These are phyloP conservation scores for Cladosporium sp. DNA, from an alignment of 2,329 filamentous ascomycete genomes.

Conservation along the genomic window DNA sequence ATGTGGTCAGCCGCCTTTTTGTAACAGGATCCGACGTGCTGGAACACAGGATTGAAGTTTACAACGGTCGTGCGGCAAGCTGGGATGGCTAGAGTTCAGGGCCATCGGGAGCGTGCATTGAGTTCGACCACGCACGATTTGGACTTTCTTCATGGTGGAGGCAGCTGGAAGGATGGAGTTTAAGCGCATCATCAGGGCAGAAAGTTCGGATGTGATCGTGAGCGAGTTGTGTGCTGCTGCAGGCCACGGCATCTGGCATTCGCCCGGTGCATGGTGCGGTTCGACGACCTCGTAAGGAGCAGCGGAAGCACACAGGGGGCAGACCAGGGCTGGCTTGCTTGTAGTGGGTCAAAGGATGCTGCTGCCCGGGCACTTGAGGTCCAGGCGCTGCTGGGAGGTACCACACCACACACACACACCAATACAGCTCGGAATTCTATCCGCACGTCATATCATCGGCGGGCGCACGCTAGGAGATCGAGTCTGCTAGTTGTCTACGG, in stretches of 20 bases:
- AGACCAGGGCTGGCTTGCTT: not conserved
- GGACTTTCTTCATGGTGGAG: conserved; percentile 6
- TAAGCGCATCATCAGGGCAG: not conserved
- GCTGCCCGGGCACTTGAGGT: conserved; percentile 9
- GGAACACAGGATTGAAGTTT: conserved; percentile 12
- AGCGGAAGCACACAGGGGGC: not conserved
- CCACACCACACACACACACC: not conserved
- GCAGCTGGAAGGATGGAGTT: not conserved
- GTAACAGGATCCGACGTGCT: conserved; percentile 8
- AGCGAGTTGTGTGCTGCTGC: not conserved
- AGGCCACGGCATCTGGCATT: not conserved
- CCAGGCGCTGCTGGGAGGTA: not conserved
- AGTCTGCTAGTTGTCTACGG: not conserved
- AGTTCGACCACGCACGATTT: conserved; percentile 10
- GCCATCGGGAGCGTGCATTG: conserved; percentile 12
- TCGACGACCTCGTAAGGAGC: not conserved
- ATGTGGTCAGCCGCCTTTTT: conserved; percentile 7
- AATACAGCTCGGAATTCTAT: not conserved
- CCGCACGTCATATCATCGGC: not conserved
- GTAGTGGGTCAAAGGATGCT: not conserved
- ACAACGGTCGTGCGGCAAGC: conserved; percentile 8
- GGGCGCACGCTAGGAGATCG: conserved; percentile 8
- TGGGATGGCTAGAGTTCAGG: conserved; percentile 7
- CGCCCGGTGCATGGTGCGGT: not conserved
- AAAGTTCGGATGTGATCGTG: not conserved